Evolutionary conservation across 257 asterid species (phyloP), one percentile per base, ranked within the genome.

Genomic region (Primulina tabacum): DNA sequence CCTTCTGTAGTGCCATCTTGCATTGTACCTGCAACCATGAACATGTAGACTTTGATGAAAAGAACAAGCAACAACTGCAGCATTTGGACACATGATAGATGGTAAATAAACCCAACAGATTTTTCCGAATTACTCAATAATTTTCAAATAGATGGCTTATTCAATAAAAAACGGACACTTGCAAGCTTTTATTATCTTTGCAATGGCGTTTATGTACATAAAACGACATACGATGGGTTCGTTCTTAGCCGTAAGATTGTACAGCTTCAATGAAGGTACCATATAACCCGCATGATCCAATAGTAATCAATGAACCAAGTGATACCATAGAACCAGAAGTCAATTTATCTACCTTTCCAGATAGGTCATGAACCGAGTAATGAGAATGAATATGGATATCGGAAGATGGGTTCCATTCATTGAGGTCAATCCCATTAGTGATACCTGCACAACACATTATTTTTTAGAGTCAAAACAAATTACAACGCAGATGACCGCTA

Each of bases 1-100:
- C 97, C 82, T 88, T 84, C 82, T 94, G 99, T 74, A 94, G 82
- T 16, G 88, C 90, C 69, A 73, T 73, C 85, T 94, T 94, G 83
- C 99, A 94, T 21, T 84, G 69, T 64, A 62, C 81, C 99, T 94
- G 87, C 75, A 79, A 63, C 20, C 43, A 75, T 20, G 28, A 55
- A 69, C 56, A 52, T 50, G 35, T 35, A 8, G 9, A 62, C 18
- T 71, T 34, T 62, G 68, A 53, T 5, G 64, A 62, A 34, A 29
- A 60, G 64, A 12, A 26, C 8, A 57, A 20, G 24, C 16, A 50
- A 64, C 64, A 17, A 24, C n/a, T 8, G 62, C 16, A 33, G 65
- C 35, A 61, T 7, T 20, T 37, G 5, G 20, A 16, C 6, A 33
- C 26, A 17, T 0, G 28, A 33, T 32, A 7, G 14, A 60, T 7